Base-by-base conservation (phyloP, 306 rosid genomes). In the Vigna unguiculata region DNA sequence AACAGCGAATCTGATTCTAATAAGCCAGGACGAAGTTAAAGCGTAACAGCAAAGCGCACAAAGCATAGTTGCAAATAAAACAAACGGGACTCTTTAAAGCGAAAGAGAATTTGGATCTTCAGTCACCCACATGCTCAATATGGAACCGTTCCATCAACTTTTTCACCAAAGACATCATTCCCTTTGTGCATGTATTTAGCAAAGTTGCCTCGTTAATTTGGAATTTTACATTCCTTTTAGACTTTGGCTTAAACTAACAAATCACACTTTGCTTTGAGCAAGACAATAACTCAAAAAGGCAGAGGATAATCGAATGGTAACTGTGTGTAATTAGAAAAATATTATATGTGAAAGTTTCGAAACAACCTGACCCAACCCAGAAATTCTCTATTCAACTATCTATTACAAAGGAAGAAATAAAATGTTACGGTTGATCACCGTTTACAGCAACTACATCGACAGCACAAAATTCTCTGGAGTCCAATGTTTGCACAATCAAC, bases 71-170 rank as follows among this genome's bases (percentile, higher is more conserved):
- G 17, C 76, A 66, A 40, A 72, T 82, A 65, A 54, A 84, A 74
- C 47, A 70, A 67, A 57, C 47, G 47, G 47, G 55, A 57, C 72
- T 74, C 52, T 64, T 24, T 57, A 78, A 52, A 65, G 72, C 9
- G 62, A 28, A 51, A 48, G 57, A 51, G 66, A 82, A 68, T 70
- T 53, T 86, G 68, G 81, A 80, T 75, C 47, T 13, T 60, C 77
- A 61, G 77, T 78, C 84, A 71, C 63, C 83, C 84, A 70, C 90
- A 83, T 53, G 74, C 69, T 36, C 34, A 19, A 55, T 53, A 67
- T 73, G 51, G 55, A 86, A 77, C 83, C 72, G 76, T 78, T 80
- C 82, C 85, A 82, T 76, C 85, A 63, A 67, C 79, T 82, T 76
- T 80, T 78, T 62, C 22, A 53, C 72, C 80, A 32, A 38, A 51